Evolutionary conservation across 2,329 filamentous ascomycete species (phyloP).

Genomic region (Zopfia rhizophila): DNA sequence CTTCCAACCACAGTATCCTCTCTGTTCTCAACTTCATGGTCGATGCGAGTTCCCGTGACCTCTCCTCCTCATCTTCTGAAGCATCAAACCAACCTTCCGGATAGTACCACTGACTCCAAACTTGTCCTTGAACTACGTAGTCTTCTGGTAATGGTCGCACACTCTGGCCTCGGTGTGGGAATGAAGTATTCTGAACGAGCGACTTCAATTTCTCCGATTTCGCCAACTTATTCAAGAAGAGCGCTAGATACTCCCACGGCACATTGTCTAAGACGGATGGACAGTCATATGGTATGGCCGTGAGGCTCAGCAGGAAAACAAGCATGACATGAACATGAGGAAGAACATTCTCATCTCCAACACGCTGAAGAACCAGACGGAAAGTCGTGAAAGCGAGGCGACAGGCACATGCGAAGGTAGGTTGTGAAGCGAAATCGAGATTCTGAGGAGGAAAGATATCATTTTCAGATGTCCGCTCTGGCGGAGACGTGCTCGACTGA

Average conservation of each 20-base stretch:
- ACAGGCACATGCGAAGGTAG: conserved; percentile 39
- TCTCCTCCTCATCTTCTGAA: too few relatives aligned
- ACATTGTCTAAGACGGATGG: conserved; percentile 39
- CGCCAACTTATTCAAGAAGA: conserved; percentile 60
- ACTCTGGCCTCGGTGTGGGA: too few relatives aligned
- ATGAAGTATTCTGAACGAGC: too few relatives aligned
- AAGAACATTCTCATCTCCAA: conserved; percentile 64
- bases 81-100: too few relatives aligned
- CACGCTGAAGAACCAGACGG: conserved; percentile 58
- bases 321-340: conserved; percentile 69
- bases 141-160: too few relatives aligned
- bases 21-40: too few relatives aligned
- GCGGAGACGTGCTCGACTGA: background rate
- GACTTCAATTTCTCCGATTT: background rate
- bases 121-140: too few relatives aligned
- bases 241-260: conserved; percentile 62
- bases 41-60: too few relatives aligned
- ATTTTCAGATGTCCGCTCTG: background rate
- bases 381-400: conserved; percentile 55
- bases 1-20: too few relatives aligned
- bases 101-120: too few relatives aligned
- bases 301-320: conserved; percentile 64
- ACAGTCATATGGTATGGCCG: too few relatives aligned
- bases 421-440: conserved; percentile 15
- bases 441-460: conserved; percentile 1